Base-by-base conservation (phyloP, 2,329 filamentous ascomycete genomes). In the Aspergillus awamori region DNA sequence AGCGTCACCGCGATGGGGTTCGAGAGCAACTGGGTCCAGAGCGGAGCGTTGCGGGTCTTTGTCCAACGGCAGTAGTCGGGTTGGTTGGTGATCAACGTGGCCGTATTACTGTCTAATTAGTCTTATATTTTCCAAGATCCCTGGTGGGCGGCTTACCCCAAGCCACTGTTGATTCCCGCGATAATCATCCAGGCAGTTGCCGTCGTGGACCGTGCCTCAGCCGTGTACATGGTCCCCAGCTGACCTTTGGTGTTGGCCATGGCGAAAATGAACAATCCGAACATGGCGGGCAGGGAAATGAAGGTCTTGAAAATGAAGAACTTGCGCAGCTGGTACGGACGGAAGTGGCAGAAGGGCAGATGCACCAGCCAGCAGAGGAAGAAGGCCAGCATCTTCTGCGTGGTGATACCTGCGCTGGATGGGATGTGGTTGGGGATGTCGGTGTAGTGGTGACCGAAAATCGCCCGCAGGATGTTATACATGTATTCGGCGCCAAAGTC, bases 221-320 rank as follows among this genome's bases (percentile, higher is more conserved):
- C 63, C 48, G 51, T 53, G 45, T 70, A 70, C 20, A 73, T 64
- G 48, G 64, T 61, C 13, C 71, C 74, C 17, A 77, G 53, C 5
- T 72, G 69, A 10, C 70, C 77, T 17, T 75, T 72, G 1, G 76
- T 78, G 63, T 76, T 76, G 28, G 66, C 72, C 72, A 79, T 77
- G 63, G 74, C 77, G 62, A 76, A 78, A 26, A 80, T 76, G 65
- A 78, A 76, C 11, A 77, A 62, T 3, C 76, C 74, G 58, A 71
- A 76, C 4, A 78, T 72, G 5, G 76, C 72, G 4, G 75, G 74
- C 8, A 79, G 61, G 39, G 76, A 74, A 62, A 80, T 73, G 38
- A 76, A 69, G 5, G 72, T 74, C 63, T 81, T 81, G 71, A 81
- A 74, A 67, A 74, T 77, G 71, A 82, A 82, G 69, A 82, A 80